Conservation (phyloP, 805 yeast genomes). For the Zygosaccharomyces lentus region DNA sequence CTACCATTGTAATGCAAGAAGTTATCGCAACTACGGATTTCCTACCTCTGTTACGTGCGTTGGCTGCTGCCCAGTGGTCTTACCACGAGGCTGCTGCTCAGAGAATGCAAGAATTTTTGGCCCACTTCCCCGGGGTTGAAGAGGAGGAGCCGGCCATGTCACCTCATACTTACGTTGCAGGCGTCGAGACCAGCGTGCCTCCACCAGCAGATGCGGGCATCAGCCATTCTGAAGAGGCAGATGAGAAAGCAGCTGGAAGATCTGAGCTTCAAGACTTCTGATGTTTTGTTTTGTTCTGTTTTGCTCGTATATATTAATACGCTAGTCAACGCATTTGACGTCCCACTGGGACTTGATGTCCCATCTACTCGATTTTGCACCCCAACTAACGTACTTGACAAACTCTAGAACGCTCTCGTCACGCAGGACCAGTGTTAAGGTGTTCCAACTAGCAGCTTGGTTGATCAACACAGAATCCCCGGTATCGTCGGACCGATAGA, state of each 20-base stretch:
- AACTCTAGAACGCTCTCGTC: slow-evolving; percentile 87
- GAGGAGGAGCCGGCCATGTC: not conserved
- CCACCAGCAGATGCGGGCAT: not conserved
- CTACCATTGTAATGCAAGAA: slow-evolving; percentile 75
- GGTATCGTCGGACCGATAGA: slow-evolving; percentile 55
- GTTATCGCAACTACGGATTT: slow-evolving; percentile 70
- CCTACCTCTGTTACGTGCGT: slow-evolving; percentile 59
- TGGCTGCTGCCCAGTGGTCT: slow-evolving; percentile 74
- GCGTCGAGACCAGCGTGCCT: not conserved
- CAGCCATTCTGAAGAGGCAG: slow-evolving; percentile 7
- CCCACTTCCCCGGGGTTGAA: slow-evolving; percentile 4
- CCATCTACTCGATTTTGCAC: slow-evolving; percentile 91
- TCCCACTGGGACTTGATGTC: slow-evolving; percentile 81
- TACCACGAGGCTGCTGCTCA: slow-evolving; percentile 74
- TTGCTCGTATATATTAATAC: slow-evolving; percentile 4
- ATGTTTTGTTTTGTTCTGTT: not conserved
- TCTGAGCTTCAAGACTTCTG: slow-evolving; percentile 3
- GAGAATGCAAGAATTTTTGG: slow-evolving; percentile 55
- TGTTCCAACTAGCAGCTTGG: slow-evolving; percentile 80
- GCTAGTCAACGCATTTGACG: slow-evolving; percentile 46
- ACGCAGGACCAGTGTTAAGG: slow-evolving; percentile 67
- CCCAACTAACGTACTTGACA: slow-evolving; percentile 83
- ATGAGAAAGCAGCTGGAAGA: slow-evolving; percentile 10
- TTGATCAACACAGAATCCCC: slow-evolving; percentile 77
- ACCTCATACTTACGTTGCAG: not conserved